Base-by-base conservation (phyloP, 1,284 basidiomycete genomes). In the Naganishia sp. region DNA sequence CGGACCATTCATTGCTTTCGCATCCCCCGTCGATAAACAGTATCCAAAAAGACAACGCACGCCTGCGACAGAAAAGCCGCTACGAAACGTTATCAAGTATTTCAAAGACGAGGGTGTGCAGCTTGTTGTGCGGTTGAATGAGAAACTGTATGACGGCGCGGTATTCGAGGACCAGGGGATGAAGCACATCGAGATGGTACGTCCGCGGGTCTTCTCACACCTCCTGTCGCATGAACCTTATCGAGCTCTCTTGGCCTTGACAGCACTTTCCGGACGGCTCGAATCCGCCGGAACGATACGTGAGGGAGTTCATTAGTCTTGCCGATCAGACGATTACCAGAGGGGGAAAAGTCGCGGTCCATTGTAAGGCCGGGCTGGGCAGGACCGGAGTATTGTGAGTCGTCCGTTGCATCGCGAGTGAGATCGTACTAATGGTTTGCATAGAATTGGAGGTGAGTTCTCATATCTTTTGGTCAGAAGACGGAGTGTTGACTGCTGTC, bases 181-280 rank as follows among this genome's bases (percentile, higher is more conserved):
- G 73, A 87, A 90, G 69, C 95, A 99, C 74, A 83, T 88, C 77
- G 92, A 94, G 72, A 66, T 69, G 73, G 71, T 73, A 54, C 45
- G 69, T 63, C 21, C 6, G 13, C 36, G 13, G 28, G 11, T 21
- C 21, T 21, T 2, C 43, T 6, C 43, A 25, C 25, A 25, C 25
- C 43, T 42, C 23, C 21, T 21, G 9, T 42, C 31, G 5, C 28
- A 9, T 10, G 28, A 33, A 25, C 28, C 56, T 31, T 16, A 11
- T 36, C 31, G 16, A 23, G 2, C 10, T 18, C 28, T 45, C 25
- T 0, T 23, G 4, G 2, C 11, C 9, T 16, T 11, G 15, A 18
- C 83, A 98, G 74, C 98, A 96, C 81, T 99, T 97, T 75, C 94
- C 98, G 79, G 95, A 99, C 75, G 95, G 95, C 2, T 73, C 75